These are phyloP conservation scores for Castanea crenata DNA, from an alignment of 306 rosid genomes.

Conservation along the genomic window DNA sequence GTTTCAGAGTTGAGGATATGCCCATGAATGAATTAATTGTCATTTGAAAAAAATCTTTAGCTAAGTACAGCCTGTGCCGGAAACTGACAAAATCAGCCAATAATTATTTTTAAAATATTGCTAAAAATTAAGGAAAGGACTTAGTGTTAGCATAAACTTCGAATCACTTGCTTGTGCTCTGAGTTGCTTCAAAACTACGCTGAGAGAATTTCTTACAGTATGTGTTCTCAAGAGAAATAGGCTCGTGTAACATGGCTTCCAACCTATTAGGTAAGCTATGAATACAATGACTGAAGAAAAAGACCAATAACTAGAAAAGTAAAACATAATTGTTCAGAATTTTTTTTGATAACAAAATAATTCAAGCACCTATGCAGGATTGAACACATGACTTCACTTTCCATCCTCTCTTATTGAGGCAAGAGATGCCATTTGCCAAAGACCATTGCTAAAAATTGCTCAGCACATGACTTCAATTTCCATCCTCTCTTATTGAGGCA, in stretches of 20 bases:
- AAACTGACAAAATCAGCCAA: neutral
- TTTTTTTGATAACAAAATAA: too few relatives aligned
- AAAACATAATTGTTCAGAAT: too few relatives aligned
- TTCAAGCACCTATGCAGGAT: neutral
- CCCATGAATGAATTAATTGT: neutral
- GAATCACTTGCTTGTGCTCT: too few relatives aligned
- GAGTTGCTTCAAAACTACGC: too few relatives aligned
- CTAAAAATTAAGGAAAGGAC: neutral
- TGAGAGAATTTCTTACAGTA: too few relatives aligned
- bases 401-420: neutral
- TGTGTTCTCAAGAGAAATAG: too few relatives aligned
- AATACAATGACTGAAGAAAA: too few relatives aligned
- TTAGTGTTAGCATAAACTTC: neutral
- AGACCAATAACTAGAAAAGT: too few relatives aligned
- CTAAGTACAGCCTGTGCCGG: neutral
- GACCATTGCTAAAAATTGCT: neutral
- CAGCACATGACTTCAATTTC: neutral
- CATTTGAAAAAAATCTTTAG: neutral
- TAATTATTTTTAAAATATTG: neutral
- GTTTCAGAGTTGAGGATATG: neutral
- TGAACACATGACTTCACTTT: neutral
- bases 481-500: neutral
- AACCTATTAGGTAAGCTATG: too few relatives aligned
- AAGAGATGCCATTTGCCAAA: neutral
- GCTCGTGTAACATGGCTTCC: too few relatives aligned